A percentile compares a stretch with the other conserved stretches of the same genome.
phyloP scores from a whole-genome alignment of 1,284 basidiomycete genomes.

The Cryptococcus sp. region DNA sequence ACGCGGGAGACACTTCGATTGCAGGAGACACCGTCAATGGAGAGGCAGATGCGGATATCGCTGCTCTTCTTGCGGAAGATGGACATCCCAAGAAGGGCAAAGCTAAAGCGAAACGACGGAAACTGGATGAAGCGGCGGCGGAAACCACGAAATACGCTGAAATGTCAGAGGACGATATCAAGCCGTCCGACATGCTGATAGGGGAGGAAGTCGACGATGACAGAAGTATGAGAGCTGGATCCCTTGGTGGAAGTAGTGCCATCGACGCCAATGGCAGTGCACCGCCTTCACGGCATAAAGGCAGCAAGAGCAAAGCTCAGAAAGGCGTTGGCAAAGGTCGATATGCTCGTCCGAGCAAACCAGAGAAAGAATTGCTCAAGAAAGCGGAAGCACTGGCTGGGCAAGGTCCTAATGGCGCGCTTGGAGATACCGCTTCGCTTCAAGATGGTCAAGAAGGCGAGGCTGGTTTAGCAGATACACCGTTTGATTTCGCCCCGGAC shows the following conservation, averaged over 20 bases:
- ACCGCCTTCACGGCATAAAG: conserved; percentile 12
- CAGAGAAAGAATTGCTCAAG: conserved; percentile 26
- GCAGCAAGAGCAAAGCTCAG: conserved; percentile 30
- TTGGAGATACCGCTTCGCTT: not conserved
- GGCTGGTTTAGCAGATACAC: not conserved
- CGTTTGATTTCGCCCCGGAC: not conserved
- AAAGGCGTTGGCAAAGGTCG: conserved; percentile 44
- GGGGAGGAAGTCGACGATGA: conserved; percentile 14
- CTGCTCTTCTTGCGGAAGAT: conserved; percentile 32
- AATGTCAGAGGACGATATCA: conserved; percentile 17
- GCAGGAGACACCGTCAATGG: conserved; percentile 23
- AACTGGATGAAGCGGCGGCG: conserved; percentile 13
- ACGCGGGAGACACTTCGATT: conserved; percentile 26
- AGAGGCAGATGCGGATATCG: conserved; percentile 47
- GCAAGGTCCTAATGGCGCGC: not conserved
- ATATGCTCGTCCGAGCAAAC: conserved; percentile 39
- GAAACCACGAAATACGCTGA: conserved; percentile 18
- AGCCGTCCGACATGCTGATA: conserved; percentile 9
- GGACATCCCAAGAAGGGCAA: conserved; percentile 16
- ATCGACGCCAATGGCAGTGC: conserved; percentile 6
- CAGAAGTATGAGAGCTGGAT: conserved; percentile 6
- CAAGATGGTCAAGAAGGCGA: not conserved
- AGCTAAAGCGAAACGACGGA: conserved; percentile 23
- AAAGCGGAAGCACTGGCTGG: conserved; percentile 21
- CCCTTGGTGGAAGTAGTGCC: conserved; percentile 13